These are phyloP conservation scores for Gillenia trifoliata DNA, from an alignment of 306 rosid species.

Conservation along the genomic window DNA sequence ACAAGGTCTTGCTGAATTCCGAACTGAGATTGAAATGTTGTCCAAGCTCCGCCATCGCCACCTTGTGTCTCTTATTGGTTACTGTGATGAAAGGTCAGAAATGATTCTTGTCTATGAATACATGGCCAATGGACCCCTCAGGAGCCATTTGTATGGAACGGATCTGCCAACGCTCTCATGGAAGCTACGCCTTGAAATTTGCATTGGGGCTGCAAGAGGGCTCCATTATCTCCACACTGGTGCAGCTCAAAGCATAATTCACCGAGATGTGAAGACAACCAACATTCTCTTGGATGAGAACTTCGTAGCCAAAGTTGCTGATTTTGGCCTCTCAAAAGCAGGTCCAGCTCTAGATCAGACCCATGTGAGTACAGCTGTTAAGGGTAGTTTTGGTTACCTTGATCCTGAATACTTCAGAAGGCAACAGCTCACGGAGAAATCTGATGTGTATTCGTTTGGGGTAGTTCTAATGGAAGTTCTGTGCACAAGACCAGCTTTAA, in stretches of 20 bases:
- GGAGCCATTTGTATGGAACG: slow-evolving; percentile 94
- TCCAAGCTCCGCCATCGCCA: slow-evolving; percentile 98
- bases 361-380: slow-evolving; percentile 96
- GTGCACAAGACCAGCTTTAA: slow-evolving; percentile 94
- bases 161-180: slow-evolving; percentile 75
- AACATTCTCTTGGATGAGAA: slow-evolving; percentile 92
- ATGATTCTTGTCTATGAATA: slow-evolving; percentile 94
- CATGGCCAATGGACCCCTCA: slow-evolving; percentile 96
- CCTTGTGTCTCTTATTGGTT: slow-evolving; percentile 93
- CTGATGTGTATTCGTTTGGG: slow-evolving; percentile 95
- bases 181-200: slow-evolving; percentile 90
- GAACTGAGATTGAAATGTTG: slow-evolving; percentile 94
- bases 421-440: slow-evolving; percentile 97
- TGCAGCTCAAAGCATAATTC: slow-evolving; percentile 86
- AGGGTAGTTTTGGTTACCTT: slow-evolving; percentile 97
- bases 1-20: slow-evolving; percentile 91
- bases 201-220: slow-evolving; percentile 96
- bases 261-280: slow-evolving; percentile 96
- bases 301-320: slow-evolving; percentile 94
- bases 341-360: slow-evolving; percentile 98
- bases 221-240: slow-evolving; percentile 98
- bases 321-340: slow-evolving; percentile 90
- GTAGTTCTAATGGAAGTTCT: slow-evolving; percentile 95
- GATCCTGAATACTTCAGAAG: slow-evolving; percentile 96
- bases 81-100: slow-evolving; percentile 92